Evolutionary conservation across 164 flowering plant species (phyloP).

Genomic region (Nymphaea colorata): DNA sequence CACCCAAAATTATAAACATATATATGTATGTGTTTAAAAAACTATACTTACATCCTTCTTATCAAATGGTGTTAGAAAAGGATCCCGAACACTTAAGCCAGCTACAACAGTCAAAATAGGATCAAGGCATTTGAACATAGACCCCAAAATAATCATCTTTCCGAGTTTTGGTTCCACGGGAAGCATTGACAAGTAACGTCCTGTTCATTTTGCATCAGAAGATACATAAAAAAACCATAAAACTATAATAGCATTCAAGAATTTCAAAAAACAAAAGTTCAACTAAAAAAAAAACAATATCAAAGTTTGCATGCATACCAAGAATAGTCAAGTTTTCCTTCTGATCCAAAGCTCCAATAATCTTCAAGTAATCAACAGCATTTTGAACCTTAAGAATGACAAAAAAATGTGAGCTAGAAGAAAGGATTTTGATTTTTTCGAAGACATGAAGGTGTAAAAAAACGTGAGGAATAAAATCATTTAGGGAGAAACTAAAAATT

Average conservation of each 20-base stretch:
- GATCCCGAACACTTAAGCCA: slow-evolving; percentile 91
- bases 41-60: slow-evolving; percentile 82
- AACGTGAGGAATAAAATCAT: too few relatives aligned
- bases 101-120: slow-evolving; percentile 84
- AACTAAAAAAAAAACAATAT: neutral
- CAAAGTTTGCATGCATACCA: slow-evolving; percentile 27
- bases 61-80: slow-evolving; percentile 75
- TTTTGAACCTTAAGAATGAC: slow-evolving; percentile 59
- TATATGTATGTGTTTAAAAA: neutral
- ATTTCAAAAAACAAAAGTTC: neutral
- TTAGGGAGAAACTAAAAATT: too few relatives aligned
- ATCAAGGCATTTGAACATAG: slow-evolving; percentile 79
- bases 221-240: neutral
- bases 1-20: too few relatives aligned
- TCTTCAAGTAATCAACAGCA: slow-evolving; percentile 79
- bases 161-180: slow-evolving; percentile 99
- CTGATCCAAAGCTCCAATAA: slow-evolving; percentile 82
- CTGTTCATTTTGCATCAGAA: slow-evolving; percentile 28
- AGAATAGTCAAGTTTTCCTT: slow-evolving; percentile 71
- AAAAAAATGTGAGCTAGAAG: too few relatives aligned
- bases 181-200: slow-evolving; percentile 72
- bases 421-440: too few relatives aligned
- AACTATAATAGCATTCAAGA: neutral
- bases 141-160: slow-evolving; percentile 89
- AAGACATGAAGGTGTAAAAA: too few relatives aligned